These are phyloP conservation scores for Crucibulum laeve DNA, from an alignment of 768 basidiomycete genomes.

Conservation along the genomic window DNA sequence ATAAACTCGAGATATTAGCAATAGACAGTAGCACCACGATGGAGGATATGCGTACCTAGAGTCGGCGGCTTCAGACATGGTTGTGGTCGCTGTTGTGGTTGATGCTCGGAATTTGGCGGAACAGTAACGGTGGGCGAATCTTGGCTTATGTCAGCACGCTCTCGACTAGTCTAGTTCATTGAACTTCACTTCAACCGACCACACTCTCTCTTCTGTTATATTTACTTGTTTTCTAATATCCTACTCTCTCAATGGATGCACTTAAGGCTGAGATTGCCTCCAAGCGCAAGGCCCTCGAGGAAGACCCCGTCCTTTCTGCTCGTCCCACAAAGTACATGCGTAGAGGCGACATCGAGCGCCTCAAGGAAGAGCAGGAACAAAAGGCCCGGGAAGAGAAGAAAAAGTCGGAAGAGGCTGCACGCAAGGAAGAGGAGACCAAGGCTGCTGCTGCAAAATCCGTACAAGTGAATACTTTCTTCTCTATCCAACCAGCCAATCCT, in stretches of 20 bases:
- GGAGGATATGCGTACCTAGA: slow-evolving; percentile 39
- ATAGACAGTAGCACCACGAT: not conserved
- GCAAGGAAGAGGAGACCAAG: slow-evolving; percentile 23
- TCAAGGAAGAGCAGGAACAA: slow-evolving; percentile 47
- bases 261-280: slow-evolving; percentile 85
- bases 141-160: slow-evolving; percentile 30
- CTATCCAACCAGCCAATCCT: slow-evolving; percentile 16
- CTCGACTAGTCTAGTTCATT: slow-evolving; percentile 11
- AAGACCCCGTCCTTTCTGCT: slow-evolving; percentile 29
- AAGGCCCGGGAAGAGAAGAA: slow-evolving; percentile 30
- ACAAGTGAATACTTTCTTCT: slow-evolving; percentile 39
- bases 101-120: slow-evolving; percentile 37
- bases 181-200: not conserved
- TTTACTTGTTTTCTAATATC: not conserved
- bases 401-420: slow-evolving; percentile 25
- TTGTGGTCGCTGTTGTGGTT: slow-evolving; percentile 21
- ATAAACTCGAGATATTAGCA: slow-evolving; percentile 11
- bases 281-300: slow-evolving; percentile 76
- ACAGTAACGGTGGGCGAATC: slow-evolving; percentile 15
- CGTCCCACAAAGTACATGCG: slow-evolving; percentile 85
- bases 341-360: slow-evolving; percentile 81
- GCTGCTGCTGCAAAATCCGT: slow-evolving; percentile 15
- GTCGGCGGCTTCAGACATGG: slow-evolving; percentile 61
- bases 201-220: slow-evolving; percentile 3
- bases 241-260: slow-evolving; percentile 62